These are phyloP conservation scores for Pseudogymnoascus sp. DNA, from an alignment of 2,329 filamentous ascomycete species.

Conservation along the genomic window DNA sequence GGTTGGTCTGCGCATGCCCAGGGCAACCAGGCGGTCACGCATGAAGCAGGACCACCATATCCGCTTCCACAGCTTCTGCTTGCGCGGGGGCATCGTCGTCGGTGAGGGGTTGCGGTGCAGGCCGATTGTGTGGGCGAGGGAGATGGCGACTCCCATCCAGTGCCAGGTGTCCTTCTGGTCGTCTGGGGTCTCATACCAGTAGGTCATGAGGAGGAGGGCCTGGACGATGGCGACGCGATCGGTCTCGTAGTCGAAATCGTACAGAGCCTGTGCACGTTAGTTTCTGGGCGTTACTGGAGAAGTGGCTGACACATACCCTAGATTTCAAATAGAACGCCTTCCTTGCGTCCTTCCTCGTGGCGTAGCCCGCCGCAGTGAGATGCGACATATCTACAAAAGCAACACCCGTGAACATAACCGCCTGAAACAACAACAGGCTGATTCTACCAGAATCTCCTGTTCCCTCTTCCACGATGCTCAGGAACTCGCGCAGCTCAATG, in stretches of 20 bases:
- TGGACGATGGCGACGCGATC: conserved; percentile 86
- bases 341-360: conserved; percentile 69
- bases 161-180: conserved; percentile 98
- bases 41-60: conserved; percentile 99
- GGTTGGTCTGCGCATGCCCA: conserved; percentile 89
- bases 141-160: conserved; percentile 85
- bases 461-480: conserved; percentile 51
- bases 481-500: conserved; percentile 57
- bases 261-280: conserved; percentile 53
- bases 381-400: conserved; percentile 78
- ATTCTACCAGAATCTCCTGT: conserved; percentile 64
- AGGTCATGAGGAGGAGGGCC: conserved; percentile 83
- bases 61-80: conserved; percentile 81
- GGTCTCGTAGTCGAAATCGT: conserved; percentile 91
- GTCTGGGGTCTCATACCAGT: conserved; percentile 95
- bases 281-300: conserved; percentile 11
- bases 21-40: conserved; percentile 81
- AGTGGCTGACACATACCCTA: conserved; percentile 50
- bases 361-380: conserved; percentile 68
- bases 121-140: conserved; percentile 85
- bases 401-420: conserved; percentile 87
- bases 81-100: conserved; percentile 63
- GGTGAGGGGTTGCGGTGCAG: conserved; percentile 78
- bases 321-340: conserved; percentile 86
- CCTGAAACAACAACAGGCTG: conserved; percentile 83